phyloP scores from a whole-genome alignment of 2,329 filamentous ascomycete genomes.

The Colletotrichum eremochloae region DNA sequence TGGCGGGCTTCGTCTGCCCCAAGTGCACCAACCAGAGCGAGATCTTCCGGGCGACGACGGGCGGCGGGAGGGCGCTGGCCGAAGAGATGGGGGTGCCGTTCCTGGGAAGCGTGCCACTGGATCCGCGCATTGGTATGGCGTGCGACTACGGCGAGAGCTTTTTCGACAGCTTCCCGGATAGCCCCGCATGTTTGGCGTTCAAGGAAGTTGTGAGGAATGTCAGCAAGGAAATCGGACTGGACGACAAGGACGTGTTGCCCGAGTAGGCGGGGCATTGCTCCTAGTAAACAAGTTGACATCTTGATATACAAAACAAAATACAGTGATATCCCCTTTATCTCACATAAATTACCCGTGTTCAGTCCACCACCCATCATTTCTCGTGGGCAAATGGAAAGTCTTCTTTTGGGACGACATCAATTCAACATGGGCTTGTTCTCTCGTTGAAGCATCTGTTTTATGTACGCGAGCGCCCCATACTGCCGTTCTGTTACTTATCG shows the following conservation, averaged over 20 bases:
- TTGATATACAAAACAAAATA: neutral
- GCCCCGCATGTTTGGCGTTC: slow-evolving; percentile 87
- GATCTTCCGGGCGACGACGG: slow-evolving; percentile 93
- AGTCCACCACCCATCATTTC: neutral
- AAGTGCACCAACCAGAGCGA: slow-evolving; percentile 86
- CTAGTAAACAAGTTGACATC: neutral
- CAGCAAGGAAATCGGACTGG: slow-evolving; percentile 73
- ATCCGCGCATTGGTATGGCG: slow-evolving; percentile 94
- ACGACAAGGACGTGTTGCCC: slow-evolving; percentile 66
- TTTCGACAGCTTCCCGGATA: slow-evolving; percentile 93
- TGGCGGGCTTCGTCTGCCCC: slow-evolving; percentile 96
- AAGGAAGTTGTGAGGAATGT: slow-evolving; percentile 83
- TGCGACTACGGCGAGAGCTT: slow-evolving; percentile 99
- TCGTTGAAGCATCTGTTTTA: slow-evolving; percentile 28
- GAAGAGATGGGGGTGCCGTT: slow-evolving; percentile 91
- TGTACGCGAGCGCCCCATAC: slow-evolving; percentile 30
- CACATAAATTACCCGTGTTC: neutral
- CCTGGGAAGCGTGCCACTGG: slow-evolving; percentile 88
- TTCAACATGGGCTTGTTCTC: neutral
- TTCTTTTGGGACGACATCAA: neutral
- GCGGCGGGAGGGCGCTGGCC: slow-evolving; percentile 84
- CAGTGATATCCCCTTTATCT: slow-evolving; percentile 24
- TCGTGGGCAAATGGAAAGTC: neutral
- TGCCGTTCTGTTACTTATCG: neutral
- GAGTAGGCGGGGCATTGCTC: slow-evolving; percentile 48